Evolutionary conservation across 83 land plant genomes (phyloP), one percentile per base, ranked within the genome.

Genomic region (Picea abies): DNA sequence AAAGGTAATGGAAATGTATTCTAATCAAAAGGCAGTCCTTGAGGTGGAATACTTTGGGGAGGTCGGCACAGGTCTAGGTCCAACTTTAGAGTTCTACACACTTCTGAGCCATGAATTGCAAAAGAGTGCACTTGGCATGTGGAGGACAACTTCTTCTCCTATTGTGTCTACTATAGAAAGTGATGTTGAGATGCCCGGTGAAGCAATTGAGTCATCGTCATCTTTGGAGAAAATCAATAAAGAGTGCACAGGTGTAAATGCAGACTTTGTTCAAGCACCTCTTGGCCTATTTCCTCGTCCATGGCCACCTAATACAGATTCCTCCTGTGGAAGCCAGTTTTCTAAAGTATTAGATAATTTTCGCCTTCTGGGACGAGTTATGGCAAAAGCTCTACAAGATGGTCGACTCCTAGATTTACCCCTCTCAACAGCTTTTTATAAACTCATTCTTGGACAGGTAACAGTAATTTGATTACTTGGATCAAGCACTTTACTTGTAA

Each of bases 331-430:
- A 85, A 85, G 39, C 82, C 85, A 63, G 84, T 80, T 77, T 75
- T 63, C 81, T 60, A 83, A 91, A 41, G 97, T 94, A 26, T 79
- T 88, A 61, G 90, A 92, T 79, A 91, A 89, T 69, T 98, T 94
- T 85, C 79, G 84, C 29, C 96, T 98, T 76, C 89, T 98, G 56
- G 99, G 99, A 1, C 89, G 91, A 69, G 77, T 95, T 60, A 93
- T 98, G 82, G 99, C 94, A 26, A 98, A 92, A 90, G 94, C 99
- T 69, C 90, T 98, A 80, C 96, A 94, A 80, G 99, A 98, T 91
- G 94, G 99, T n/a, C 92, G 99, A 77, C 89, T 98, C 44, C 78
- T 98, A 84, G 99, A 98, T 85, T 65, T 98, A 56, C 97, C 94
- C 10, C 84, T 98, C 60, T 96, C 99, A 67, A 94, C 76, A 75